Conservation (phyloP, 1,284 basidiomycete genomes). For the Ganoderma leucocontextum region DNA sequence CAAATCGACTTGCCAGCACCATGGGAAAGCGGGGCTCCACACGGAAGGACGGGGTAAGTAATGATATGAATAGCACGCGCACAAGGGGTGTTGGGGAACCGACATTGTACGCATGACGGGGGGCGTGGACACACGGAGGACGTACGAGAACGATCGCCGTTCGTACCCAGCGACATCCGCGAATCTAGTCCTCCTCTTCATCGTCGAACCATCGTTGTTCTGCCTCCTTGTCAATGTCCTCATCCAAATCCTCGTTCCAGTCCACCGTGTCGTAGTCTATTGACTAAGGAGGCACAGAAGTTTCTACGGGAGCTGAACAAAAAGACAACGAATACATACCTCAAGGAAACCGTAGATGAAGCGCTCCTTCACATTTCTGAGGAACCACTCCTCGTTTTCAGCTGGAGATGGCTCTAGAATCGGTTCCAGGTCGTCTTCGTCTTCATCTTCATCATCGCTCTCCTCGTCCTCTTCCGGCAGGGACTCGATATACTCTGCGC, state of each 20-base stretch:
- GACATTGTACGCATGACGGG: neutral
- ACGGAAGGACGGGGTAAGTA: neutral
- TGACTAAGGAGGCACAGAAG: slow-evolving; percentile 49
- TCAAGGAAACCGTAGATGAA: slow-evolving; percentile 82
- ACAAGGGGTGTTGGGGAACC: neutral
- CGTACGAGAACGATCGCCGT: neutral
- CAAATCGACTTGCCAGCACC: neutral
- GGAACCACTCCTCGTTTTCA: slow-evolving; percentile 59
- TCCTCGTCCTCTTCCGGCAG: slow-evolving; percentile 72
- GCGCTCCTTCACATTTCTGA: slow-evolving; percentile 66
- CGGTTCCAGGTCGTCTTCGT: slow-evolving; percentile 47
- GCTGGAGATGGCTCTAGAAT: slow-evolving; percentile 51
- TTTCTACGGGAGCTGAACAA: neutral
- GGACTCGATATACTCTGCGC: slow-evolving; percentile 54
- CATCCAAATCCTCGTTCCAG: slow-evolving; percentile 78
- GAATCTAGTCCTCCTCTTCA: slow-evolving; percentile 55
- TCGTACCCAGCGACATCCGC: neutral
- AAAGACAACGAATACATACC: slow-evolving; percentile 60
- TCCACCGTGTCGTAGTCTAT: slow-evolving; percentile 78
- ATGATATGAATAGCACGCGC: slow-evolving; percentile 13
- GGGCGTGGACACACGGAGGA: neutral
- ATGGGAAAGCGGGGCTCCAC: slow-evolving; percentile 5
- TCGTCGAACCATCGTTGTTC: slow-evolving; percentile 83
- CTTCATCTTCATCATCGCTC: slow-evolving; percentile 56
- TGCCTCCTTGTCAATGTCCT: slow-evolving; percentile 63